Evolutionary conservation across 106 monocot genomes (phyloP).

Genomic region (Allium cepa): DNA sequence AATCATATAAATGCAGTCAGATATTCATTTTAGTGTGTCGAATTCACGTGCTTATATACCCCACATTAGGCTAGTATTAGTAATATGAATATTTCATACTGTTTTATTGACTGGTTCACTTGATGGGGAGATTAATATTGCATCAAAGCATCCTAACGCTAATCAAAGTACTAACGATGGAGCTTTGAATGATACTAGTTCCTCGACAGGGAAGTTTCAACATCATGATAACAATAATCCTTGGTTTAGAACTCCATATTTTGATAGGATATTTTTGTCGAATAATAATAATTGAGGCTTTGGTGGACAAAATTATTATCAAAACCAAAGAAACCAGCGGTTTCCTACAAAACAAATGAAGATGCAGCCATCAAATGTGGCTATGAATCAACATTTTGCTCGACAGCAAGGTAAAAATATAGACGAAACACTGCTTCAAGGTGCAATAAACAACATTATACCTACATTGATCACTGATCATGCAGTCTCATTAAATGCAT

Average conservation of each 20-base stretch:
- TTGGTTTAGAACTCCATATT: neutral
- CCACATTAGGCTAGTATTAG: too few species aligned
- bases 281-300: too few species aligned
- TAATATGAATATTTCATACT: too few species aligned
- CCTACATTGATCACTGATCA: conserved; percentile 3
- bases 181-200: neutral
- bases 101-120: conserved; percentile 52
- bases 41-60: too few species aligned
- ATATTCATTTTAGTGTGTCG: too few species aligned
- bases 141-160: conserved; percentile 8
- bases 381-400: conserved; percentile 20
- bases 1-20: too few species aligned
- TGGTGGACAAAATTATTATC: conserved; percentile 20
- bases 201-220: too few species aligned
- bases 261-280: neutral
- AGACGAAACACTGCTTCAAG: conserved; percentile 11
- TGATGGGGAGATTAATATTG: conserved; percentile 48
- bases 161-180: conserved; percentile 7
- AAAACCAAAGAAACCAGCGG: conserved; percentile 14
- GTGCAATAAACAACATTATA: conserved; percentile 1
- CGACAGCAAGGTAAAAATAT: conserved; percentile 12
- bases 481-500: neutral
- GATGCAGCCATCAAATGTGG: conserved; percentile 13
- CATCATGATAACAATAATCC: neutral
- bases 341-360: conserved; percentile 10